Conservation (phyloP, 768 basidiomycete species). For the Rhodotorula kratochvilovae region DNA sequence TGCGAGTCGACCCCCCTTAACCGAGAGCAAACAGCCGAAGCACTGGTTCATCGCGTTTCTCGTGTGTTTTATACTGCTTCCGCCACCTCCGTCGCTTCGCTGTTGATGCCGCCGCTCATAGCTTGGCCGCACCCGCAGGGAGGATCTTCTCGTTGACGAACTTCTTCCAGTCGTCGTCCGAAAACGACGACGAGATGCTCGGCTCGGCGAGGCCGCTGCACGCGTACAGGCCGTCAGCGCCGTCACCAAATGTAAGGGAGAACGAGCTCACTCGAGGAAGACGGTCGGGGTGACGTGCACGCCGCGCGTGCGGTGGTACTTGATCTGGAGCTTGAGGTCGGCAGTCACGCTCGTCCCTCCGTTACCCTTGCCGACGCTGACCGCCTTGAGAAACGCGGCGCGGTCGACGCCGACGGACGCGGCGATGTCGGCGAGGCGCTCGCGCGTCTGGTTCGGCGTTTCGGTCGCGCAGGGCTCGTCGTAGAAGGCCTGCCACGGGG, state of each 20-base stretch:
- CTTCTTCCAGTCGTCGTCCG: slow-evolving; percentile 28
- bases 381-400: slow-evolving; percentile 4
- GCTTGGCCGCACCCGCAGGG: background rate
- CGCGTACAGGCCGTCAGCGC: background rate
- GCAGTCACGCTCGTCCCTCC: slow-evolving; percentile 25
- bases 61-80: too few relatives aligned
- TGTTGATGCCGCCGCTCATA: too few relatives aligned
- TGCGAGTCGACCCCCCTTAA: too few relatives aligned
- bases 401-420: slow-evolving; percentile 16
- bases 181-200: slow-evolving; percentile 29
- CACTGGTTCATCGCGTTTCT: too few relatives aligned
- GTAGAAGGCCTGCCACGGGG: slow-evolving; percentile 27
- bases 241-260: background rate
- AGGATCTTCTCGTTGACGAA: slow-evolving; percentile 23
- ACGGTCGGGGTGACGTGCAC: slow-evolving; percentile 39
- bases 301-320: slow-evolving; percentile 17
- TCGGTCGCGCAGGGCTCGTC: slow-evolving; percentile 29
- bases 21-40: too few relatives aligned
- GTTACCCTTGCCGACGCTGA: slow-evolving; percentile 29
- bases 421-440: slow-evolving; percentile 33
- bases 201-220: slow-evolving; percentile 26
- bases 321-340: slow-evolving; percentile 35
- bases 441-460: slow-evolving; percentile 30
- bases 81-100: too few relatives aligned
- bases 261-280: slow-evolving; percentile 14